These are phyloP conservation scores for Eucalyptus erythrocorys DNA, from an alignment of 345 rosid species.

Conservation along the genomic window DNA sequence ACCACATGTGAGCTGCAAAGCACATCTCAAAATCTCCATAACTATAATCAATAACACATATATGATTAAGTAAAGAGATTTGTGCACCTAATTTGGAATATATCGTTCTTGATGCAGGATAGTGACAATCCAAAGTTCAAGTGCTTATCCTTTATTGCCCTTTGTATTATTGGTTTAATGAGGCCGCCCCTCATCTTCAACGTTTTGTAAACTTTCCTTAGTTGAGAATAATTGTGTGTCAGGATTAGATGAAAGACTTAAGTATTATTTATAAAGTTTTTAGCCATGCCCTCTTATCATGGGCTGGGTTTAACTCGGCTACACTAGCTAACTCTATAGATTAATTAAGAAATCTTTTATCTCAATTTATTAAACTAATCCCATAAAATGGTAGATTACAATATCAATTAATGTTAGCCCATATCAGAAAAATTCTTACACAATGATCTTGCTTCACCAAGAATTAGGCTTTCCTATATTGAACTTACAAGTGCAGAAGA, in stretches of 20 bases:
- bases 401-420: too few species aligned
- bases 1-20: rapidly evolving
- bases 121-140: too few species aligned
- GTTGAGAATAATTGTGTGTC: too few species aligned
- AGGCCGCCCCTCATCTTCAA: rapidly evolving
- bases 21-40: rapidly evolving
- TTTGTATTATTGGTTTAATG: rapidly evolving
- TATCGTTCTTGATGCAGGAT: rapidly evolving
- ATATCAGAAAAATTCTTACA: too few species aligned
- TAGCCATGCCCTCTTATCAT: rapidly evolving
- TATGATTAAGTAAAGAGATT: too few species aligned
- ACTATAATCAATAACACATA: rapidly evolving
- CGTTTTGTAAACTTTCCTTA: too few species aligned
- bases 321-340: rapidly evolving
- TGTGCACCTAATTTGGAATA: rapidly evolving
- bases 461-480: background rate
- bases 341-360: too few species aligned
- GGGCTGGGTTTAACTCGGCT: rapidly evolving
- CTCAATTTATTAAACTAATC: too few species aligned
- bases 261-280: too few species aligned
- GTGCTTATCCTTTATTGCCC: rapidly evolving
- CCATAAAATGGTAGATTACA: rapidly evolving
- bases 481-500: background rate
- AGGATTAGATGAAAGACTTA: rapidly evolving
- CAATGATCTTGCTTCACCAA: background rate